Conservation (phyloP, 345 rosid species). For the Salix viminalis region DNA sequence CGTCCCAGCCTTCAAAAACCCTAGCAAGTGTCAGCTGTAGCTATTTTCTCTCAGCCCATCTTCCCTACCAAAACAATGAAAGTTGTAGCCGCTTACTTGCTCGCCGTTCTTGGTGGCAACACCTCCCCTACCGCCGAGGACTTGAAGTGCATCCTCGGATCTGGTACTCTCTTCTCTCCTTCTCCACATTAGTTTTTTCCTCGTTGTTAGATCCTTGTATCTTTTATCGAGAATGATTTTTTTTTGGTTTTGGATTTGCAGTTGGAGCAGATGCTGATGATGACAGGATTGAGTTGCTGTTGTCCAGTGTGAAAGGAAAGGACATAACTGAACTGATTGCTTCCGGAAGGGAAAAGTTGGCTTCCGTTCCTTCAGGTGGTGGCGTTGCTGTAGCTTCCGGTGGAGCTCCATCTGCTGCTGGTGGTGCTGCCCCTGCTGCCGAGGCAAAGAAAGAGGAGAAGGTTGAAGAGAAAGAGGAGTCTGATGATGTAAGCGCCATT, state of each 20-base stretch:
- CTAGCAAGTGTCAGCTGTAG: background rate
- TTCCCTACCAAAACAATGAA: slow-evolving; percentile 40
- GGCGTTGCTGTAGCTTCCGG: slow-evolving; percentile 47
- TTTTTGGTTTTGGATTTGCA: slow-evolving; percentile 14
- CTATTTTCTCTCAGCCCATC: background rate
- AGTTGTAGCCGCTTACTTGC: slow-evolving; percentile 70
- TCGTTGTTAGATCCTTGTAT: background rate
- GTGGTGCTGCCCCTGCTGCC: slow-evolving; percentile 46
- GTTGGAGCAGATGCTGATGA: slow-evolving; percentile 72
- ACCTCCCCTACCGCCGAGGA: slow-evolving; percentile 45
- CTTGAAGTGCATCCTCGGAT: slow-evolving; percentile 56
- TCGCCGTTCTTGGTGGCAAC: slow-evolving; percentile 72
- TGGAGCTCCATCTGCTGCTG: slow-evolving; percentile 41
- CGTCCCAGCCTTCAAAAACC: background rate
- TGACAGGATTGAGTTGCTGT: slow-evolving; percentile 51
- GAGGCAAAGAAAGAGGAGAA: slow-evolving; percentile 68
- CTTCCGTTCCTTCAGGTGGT: slow-evolving; percentile 70
- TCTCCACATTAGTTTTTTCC: background rate
- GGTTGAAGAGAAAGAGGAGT: slow-evolving; percentile 74
- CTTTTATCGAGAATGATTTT: too few species aligned
- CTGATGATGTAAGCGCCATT: slow-evolving; percentile 50
- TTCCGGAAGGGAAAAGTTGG: slow-evolving; percentile 65
- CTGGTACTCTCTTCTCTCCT: slow-evolving; percentile 37
- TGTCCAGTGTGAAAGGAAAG: slow-evolving; percentile 53
- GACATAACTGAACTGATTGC: slow-evolving; percentile 69